Percentiles rank a stretch among this genome's conserved stretches.
Conservation (phyloP, 108 stramenopile species). For the Skeletonema tropicum region DNA sequence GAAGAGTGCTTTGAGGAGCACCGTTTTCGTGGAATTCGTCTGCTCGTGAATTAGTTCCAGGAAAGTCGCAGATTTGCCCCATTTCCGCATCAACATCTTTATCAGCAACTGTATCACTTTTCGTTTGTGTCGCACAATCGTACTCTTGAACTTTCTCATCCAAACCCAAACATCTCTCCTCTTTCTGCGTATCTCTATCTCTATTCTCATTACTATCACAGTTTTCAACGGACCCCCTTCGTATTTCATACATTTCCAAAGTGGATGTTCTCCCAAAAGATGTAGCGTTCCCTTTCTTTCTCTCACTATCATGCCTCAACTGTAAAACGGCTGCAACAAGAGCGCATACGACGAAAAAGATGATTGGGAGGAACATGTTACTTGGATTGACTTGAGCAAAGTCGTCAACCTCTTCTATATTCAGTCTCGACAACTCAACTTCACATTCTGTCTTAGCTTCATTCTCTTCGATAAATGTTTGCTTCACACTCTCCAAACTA, state of each 20-base stretch:
- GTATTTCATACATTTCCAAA: not conserved
- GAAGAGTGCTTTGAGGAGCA: too few relatives aligned
- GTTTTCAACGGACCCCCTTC: too few relatives aligned
- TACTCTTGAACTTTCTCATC: too few relatives aligned
- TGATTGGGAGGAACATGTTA: conserved; percentile 31
- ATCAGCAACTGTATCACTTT: too few relatives aligned
- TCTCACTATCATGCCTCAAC: not conserved
- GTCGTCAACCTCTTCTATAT: not conserved
- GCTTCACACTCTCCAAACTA: conserved; percentile 2
- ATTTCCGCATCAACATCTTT: not conserved
- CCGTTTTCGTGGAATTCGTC: not conserved
- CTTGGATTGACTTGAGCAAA: conserved; percentile 15
- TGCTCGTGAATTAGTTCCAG: not conserved
- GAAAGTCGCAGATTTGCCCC: not conserved
- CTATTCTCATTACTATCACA: too few relatives aligned
- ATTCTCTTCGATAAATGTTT: not conserved
- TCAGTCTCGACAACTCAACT: conserved; percentile 12
- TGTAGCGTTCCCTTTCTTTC: not conserved
- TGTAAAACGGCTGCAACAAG: not conserved
- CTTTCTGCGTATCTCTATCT: too few relatives aligned
- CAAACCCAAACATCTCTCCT: too few relatives aligned
- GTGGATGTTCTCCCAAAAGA: not conserved
- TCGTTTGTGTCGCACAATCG: too few relatives aligned
- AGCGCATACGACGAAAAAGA: not conserved
- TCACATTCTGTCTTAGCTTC: not conserved